phyloP scores from a whole-genome alignment of 352 stramenopile species.

The Phytophthora rubi region DNA sequence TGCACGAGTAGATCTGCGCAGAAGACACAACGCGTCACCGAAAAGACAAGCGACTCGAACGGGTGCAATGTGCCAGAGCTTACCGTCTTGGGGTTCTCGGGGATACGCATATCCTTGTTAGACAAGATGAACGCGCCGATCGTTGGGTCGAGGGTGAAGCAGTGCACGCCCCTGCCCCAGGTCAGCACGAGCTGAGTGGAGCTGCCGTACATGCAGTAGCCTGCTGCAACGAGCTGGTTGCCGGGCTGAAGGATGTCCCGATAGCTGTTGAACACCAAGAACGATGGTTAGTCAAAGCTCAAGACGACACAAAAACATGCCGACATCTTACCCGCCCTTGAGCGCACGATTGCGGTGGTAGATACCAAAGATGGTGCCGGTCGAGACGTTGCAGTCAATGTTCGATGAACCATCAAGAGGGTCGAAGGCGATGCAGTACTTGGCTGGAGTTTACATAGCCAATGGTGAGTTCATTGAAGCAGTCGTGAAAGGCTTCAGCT shows the following conservation, averaged over 20 bases:
- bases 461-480: not conserved
- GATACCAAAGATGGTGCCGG: constrained; percentile 98
- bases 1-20: constrained; percentile 95
- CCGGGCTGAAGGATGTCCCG: constrained; percentile 94
- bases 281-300: constrained; percentile 1
- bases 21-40: not conserved
- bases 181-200: constrained; percentile 98
- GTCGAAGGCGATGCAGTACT: constrained; percentile 98
- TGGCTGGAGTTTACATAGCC: constrained; percentile 48
- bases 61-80: not conserved
- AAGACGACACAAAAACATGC: not conserved
- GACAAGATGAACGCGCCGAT: constrained; percentile 99
- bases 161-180: constrained; percentile 93
- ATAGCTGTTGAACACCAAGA: constrained; percentile 43
- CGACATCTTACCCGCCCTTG: constrained; percentile 39
- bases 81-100: constrained; percentile 87
- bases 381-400: constrained; percentile 99
- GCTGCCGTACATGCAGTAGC: constrained; percentile 98
- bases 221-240: constrained; percentile 94
- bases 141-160: constrained; percentile 98
- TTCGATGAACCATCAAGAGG: constrained; percentile 98
- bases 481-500: not conserved
- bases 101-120: constrained; percentile 93
- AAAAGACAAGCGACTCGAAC: not conserved
- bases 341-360: constrained; percentile 84